Percentiles rank a stretch among this genome's conserved stretches.
Evolutionary conservation across 169 alveolate genomes (phyloP).

Genomic region (Theileria annulata): DNA sequence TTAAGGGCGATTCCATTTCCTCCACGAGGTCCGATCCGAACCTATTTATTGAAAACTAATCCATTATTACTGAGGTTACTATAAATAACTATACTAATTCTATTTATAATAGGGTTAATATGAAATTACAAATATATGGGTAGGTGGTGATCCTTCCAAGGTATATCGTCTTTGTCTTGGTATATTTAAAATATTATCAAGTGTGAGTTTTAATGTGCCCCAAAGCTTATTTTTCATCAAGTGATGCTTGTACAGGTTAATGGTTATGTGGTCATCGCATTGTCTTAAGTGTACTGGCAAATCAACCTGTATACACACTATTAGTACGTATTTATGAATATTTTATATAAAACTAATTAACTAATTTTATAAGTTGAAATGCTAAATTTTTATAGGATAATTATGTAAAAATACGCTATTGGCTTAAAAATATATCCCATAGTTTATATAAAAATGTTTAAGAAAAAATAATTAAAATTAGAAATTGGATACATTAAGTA

Average conservation of each 20-base stretch:
- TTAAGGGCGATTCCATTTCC: background rate
- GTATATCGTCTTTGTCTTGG: conserved; percentile 59
- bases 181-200: conserved; percentile 26
- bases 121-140: background rate
- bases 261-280: conserved; percentile 42
- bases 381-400: too few relatives aligned
- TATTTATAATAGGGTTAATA: background rate
- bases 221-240: background rate
- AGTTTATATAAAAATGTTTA: too few relatives aligned
- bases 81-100: background rate
- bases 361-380: too few relatives aligned
- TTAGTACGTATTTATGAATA: background rate
- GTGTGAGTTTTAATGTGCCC: conserved; percentile 29
- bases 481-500: conserved; percentile 36
- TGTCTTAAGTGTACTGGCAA: conserved; percentile 62
- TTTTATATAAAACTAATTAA: background rate
- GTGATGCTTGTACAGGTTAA: conserved; percentile 30
- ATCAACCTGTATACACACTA: conserved; percentile 45
- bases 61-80: background rate
- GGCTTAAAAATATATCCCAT: too few relatives aligned
- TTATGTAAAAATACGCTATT: too few relatives aligned
- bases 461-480: background rate
- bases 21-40: background rate
- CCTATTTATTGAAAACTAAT: background rate
- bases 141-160: conserved; percentile 3